Evolutionary conservation across 1,284 basidiomycete genomes (phyloP).

Genomic region (Ceratobasidium sp.): DNA sequence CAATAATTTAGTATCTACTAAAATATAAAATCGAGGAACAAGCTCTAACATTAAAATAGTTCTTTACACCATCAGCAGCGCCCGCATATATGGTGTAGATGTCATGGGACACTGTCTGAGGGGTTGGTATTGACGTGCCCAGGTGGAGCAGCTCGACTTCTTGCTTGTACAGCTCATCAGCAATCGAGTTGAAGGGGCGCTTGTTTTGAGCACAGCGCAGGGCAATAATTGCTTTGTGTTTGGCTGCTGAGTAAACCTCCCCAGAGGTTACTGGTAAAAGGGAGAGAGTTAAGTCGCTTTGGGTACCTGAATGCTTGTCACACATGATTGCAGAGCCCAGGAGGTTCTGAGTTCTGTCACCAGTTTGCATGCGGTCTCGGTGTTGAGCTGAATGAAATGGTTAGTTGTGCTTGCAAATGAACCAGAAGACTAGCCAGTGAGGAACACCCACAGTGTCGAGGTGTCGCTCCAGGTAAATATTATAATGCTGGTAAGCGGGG

Average conservation of each 20-base stretch:
- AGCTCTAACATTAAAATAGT: not conserved
- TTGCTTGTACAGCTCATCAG: slow-evolving; percentile 1
- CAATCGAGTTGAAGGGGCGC: slow-evolving; percentile 3
- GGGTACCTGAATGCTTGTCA: not conserved
- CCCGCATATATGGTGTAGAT: not conserved
- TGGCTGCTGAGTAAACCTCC: not conserved
- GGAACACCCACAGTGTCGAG: not conserved
- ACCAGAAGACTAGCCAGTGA: not conserved
- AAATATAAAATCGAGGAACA: not conserved
- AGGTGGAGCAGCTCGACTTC: slow-evolving; percentile 15
- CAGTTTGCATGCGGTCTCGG: slow-evolving; percentile 1
- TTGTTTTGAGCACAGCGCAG: slow-evolving; percentile 11
- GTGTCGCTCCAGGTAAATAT: not conserved
- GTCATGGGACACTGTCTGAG: not conserved
- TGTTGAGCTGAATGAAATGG: not conserved
- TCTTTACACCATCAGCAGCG: not conserved
- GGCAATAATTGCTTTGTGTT: not conserved
- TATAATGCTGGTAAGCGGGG: not conserved
- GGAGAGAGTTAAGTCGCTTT: not conserved
- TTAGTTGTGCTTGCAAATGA: not conserved
- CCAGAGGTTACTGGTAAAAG: too few species aligned
- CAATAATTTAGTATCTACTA: too few species aligned
- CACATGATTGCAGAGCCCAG: not conserved
- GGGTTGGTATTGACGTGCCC: not conserved
- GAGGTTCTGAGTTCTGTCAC: slow-evolving; percentile 14